Base-by-base conservation (phyloP, 768 basidiomycete genomes). In the Tylopilus balloui region DNA sequence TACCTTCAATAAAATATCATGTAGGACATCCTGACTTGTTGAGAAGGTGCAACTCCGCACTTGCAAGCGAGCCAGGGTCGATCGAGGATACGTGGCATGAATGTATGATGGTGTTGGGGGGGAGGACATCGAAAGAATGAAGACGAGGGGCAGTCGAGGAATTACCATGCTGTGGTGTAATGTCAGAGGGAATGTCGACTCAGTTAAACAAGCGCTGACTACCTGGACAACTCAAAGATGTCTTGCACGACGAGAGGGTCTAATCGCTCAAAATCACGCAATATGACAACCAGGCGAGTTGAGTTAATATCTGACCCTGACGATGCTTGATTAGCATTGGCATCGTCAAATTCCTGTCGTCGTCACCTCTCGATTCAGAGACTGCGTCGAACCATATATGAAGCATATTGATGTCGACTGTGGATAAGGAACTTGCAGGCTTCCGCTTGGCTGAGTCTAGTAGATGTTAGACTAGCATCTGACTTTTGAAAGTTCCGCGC, bases 221-320 rank as follows among this genome's bases (percentile, higher is more conserved):
- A 83, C 87, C 84, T 86, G 71, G 78, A 86, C 29, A 89, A 81
- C 45, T 84, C 76, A 35, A 88, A 78, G 15, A 88, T 58, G 56
- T 90, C 86, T 57, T 84, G 79, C 41, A 90, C 63, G 3, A 89
- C 73, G 2, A 54, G 46, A 0, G 78, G 67, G 47, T 87, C 85
- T 42, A 86, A 78, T 59, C 82, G 79, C 58, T 90, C 88, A 54
- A 91, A 88, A 48, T 86, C 83, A 48, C 88, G 85, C 19, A 90
- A 58, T 12, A 89, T 58, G 9, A 86, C 70, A 20, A 83, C 72
- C 3, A 90, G 73, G 31, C 73, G 75, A 11, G 59, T 64, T 5
- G 56, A 51, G 1, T 52, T 15, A 11, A 60, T 52, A 52, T 59
- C 45, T 34, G 54, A 47, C 14, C 46, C 56, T 61, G 35, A 36